These are phyloP conservation scores for Fusarium guadeloupense DNA, from an alignment of 2,329 filamentous ascomycete genomes.

Conservation along the genomic window DNA sequence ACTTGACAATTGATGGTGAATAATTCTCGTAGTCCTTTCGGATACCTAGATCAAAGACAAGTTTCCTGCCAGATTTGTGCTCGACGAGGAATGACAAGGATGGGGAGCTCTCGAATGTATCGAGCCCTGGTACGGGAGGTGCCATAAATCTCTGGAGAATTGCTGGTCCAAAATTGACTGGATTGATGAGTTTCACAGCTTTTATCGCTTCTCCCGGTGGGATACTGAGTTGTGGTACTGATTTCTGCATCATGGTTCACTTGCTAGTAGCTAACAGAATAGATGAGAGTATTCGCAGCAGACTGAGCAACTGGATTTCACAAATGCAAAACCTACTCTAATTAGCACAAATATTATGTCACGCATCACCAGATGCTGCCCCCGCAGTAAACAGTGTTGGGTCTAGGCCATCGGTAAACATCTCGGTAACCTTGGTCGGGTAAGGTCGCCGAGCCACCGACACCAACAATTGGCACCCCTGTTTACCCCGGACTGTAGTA, in stretches of 20 bases:
- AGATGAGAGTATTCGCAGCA: too few species aligned
- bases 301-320: too few species aligned
- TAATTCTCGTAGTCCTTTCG: slow-evolving; percentile 45
- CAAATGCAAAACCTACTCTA: too few species aligned
- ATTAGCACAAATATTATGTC: too few species aligned
- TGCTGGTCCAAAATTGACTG: slow-evolving; percentile 52
- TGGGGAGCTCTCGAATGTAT: slow-evolving; percentile 44
- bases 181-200: slow-evolving; percentile 50
- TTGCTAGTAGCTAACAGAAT: background rate
- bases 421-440: slow-evolving; percentile 17
- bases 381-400: background rate
- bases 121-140: slow-evolving; percentile 48
- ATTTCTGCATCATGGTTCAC: background rate
- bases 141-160: slow-evolving; percentile 52
- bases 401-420: slow-evolving; percentile 8
- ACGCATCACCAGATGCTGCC: too few species aligned
- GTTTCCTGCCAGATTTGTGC: slow-evolving; percentile 42
- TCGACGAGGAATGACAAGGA: slow-evolving; percentile 46
- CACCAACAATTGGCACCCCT: too few species aligned
- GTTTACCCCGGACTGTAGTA: background rate
- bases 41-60: slow-evolving; percentile 46
- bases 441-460: slow-evolving; percentile 3
- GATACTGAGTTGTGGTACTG: background rate
- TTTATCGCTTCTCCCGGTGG: slow-evolving; percentile 13
- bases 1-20: slow-evolving; percentile 37